Evolutionary conservation across 768 basidiomycete genomes (phyloP), one percentile per base, ranked within the genome.

Genomic region (Collybia nuda): DNA sequence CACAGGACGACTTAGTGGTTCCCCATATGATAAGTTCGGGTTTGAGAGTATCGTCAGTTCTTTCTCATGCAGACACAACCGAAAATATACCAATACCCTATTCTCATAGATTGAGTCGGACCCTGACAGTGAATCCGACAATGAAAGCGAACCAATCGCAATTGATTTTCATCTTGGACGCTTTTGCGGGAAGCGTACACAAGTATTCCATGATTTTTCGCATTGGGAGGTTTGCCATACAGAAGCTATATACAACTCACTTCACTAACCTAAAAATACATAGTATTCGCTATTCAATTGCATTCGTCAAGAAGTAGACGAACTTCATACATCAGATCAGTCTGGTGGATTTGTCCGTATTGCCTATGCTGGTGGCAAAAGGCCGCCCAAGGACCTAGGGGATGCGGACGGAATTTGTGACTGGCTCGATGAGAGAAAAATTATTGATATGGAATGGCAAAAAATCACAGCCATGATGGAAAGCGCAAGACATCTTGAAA

Each of bases 341-440:
- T 71, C 70, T 7, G 56, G 56, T 29, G 73, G 70, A 3, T 90
- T 85, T 65, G 77, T 85, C 57, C 78, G 78, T 22, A 73, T 88
- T 19, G 79, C 84, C 6, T 82, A 75, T 57, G 66, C 71, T 7
- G 77, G 76, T 22, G 80, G 80, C 2, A 68, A 68, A 54, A 61
- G 74, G 49, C 87, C 87, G 17, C 90, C 90, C 0, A 66, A 81
- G 36, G 84, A 92, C 58, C 69, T 85, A 28, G 64, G 73, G 11
- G 82, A 92, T 58, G 86, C 86, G n/a, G 88, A 93, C 59, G 81
- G 69, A n/a, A 73, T 92, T 32, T 85, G 86, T 70, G 86, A 89
- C 19, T 91, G 89, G 88, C 75, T 93, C 8, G 90, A 90, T 52
- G 67, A 82, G 53, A 76, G 88, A 29, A 76, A 78, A 15, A 64